phyloP scores from a whole-genome alignment of 2,329 filamentous ascomycete species.

The Monilinia polystroma region DNA sequence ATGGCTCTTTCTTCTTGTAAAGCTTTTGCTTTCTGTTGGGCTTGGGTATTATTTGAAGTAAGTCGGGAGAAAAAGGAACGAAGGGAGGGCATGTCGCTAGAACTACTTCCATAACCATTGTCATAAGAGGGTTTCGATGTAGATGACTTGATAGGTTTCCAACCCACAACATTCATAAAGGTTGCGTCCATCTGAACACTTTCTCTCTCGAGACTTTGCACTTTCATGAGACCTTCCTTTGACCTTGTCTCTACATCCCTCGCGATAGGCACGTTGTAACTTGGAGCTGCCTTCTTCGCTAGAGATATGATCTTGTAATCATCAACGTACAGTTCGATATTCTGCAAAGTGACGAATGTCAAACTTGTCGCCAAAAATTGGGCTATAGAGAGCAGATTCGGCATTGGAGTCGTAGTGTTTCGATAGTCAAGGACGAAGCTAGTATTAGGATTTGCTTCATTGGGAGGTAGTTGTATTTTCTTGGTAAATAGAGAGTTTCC shows the following conservation, averaged over 20 bases:
- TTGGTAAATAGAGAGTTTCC: constrained; percentile 96
- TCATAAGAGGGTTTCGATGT: constrained; percentile 36
- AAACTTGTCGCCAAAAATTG: constrained; percentile 94
- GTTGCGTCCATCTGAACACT: constrained; percentile 89
- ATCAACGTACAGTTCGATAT: constrained; percentile 88
- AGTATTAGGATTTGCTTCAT: constrained; percentile 68
- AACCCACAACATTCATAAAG: constrained; percentile 85
- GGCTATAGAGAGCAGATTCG: constrained; percentile 79
- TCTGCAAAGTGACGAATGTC: constrained; percentile 88
- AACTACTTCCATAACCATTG: constrained; percentile 46
- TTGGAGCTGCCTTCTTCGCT: constrained; percentile 81
- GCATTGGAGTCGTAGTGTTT: constrained; percentile 81
- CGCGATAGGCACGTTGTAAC: constrained; percentile 69
- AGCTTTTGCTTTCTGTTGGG: constrained; percentile 52
- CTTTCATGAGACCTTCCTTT: constrained; percentile 83
- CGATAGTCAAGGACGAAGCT: constrained; percentile 95
- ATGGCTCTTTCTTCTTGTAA: constrained; percentile 61
- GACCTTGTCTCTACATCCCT: constrained; percentile 78
- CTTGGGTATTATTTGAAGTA: constrained; percentile 56
- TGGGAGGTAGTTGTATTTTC: constrained; percentile 69
- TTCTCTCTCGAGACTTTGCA: constrained; percentile 76
- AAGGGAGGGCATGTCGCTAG: constrained; percentile 60
- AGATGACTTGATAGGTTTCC: constrained; percentile 60
- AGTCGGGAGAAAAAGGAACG: constrained; percentile 78
- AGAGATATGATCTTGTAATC: constrained; percentile 78